Percentiles rank a stretch among this genome's conserved stretches.
Conservation (phyloP, 306 rosid species). For the Prosopis cineraria region DNA sequence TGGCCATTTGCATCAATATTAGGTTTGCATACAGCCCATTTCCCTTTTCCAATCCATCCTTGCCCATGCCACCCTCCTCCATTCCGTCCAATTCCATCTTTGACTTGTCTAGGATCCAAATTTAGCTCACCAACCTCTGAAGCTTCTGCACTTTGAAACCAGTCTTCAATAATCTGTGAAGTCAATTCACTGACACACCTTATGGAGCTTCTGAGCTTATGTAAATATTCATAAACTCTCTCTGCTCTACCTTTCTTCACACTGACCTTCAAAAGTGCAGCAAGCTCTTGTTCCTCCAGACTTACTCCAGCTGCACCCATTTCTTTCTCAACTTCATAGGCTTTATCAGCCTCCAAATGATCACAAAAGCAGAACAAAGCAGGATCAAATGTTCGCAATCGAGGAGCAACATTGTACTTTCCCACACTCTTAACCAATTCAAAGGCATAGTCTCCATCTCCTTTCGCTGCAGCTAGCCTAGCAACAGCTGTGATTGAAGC, state of each 20-base stretch:
- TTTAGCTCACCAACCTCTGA: conserved; percentile 48
- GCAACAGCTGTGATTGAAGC: conserved; percentile 78
- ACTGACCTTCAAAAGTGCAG: conserved; percentile 72
- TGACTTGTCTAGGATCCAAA: conserved; percentile 45
- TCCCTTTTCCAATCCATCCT: conserved; percentile 90
- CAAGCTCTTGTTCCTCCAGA: conserved; percentile 69
- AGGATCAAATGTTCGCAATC: conserved; percentile 73
- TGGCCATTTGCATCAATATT: conserved; percentile 47
- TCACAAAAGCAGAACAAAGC: conserved; percentile 73
- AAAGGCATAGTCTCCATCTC: conserved; percentile 65
- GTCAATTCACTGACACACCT: conserved; percentile 63
- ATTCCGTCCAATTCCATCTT: conserved; percentile 53
- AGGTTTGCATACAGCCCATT: conserved; percentile 59
- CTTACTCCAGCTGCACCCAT: conserved; percentile 52
- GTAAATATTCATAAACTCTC: conserved; percentile 76
- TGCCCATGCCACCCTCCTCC: conserved; percentile 98
- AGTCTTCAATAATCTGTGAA: conserved; percentile 59
- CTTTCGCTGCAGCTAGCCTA: conserved; percentile 71
- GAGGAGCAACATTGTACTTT: conserved; percentile 48
- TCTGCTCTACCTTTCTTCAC: conserved; percentile 51
- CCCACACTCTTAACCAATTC: conserved; percentile 58
- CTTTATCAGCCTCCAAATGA: conserved; percentile 63
- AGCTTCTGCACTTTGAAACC: conserved; percentile 64
- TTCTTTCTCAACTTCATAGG: conserved; percentile 75
- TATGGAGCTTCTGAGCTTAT: conserved; percentile 64